A percentile compares a stretch with the other conserved stretches of the same genome.
phyloP scores from a whole-genome alignment of 2,329 filamentous ascomycete genomes.

The Pseudogymnoascus sp. region DNA sequence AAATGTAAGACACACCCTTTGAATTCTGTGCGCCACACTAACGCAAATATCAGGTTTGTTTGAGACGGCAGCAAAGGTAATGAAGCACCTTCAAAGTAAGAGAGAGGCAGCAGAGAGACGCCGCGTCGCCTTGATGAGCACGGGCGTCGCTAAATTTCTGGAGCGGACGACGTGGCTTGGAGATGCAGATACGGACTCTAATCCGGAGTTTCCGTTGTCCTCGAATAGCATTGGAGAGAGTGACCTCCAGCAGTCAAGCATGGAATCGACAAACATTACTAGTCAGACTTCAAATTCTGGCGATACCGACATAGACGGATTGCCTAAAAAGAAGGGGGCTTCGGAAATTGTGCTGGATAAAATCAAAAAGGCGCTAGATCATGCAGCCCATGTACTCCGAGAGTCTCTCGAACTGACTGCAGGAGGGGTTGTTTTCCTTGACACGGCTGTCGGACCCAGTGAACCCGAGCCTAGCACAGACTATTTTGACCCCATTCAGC shows the following conservation, averaged over 20 bases:
- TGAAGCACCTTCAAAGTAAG: slow-evolving; percentile 24
- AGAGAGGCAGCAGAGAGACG: slow-evolving; percentile 24
- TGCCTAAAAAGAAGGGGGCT: neutral
- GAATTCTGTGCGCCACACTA: neutral
- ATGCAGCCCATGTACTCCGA: slow-evolving; percentile 24
- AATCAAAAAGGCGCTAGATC: slow-evolving; percentile 23
- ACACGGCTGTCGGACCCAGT: slow-evolving; percentile 21
- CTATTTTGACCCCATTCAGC: slow-evolving; percentile 11
- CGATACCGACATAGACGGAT: neutral
- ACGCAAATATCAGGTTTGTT: slow-evolving; percentile 16
- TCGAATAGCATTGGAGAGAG: neutral
- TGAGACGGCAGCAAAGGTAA: slow-evolving; percentile 20
- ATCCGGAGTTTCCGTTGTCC: neutral
- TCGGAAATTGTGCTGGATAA: slow-evolving; percentile 20
- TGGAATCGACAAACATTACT: neutral
- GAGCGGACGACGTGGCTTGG: slow-evolving; percentile 15
- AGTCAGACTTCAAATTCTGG: neutral
- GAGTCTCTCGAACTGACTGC: slow-evolving; percentile 25
- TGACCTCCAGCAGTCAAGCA: neutral
- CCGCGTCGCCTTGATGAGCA: slow-evolving; percentile 20
- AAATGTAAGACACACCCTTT: slow-evolving; percentile 16
- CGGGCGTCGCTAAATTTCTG: slow-evolving; percentile 21
- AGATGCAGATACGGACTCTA: neutral
- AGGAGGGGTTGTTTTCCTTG: slow-evolving; percentile 26
- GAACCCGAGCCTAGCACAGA: slow-evolving; percentile 15